Evolutionary conservation across 768 basidiomycete species (phyloP).

Genomic region (Lactarius tabidus): DNA sequence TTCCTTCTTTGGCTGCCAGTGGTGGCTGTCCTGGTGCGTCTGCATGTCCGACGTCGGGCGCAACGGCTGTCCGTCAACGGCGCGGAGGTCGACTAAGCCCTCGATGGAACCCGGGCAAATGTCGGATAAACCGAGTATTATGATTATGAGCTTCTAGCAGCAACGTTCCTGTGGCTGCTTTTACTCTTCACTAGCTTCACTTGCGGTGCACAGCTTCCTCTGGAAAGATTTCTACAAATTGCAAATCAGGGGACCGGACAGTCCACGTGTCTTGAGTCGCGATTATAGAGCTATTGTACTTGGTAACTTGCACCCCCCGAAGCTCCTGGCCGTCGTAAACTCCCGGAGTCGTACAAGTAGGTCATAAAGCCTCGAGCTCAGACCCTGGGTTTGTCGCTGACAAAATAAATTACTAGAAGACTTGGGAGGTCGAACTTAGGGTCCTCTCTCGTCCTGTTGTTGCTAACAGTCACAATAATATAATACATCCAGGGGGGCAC

Average conservation of each 20-base stretch:
- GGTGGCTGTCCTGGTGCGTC: neutral
- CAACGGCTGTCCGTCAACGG: neutral
- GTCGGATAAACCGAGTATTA: neutral
- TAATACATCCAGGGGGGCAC: neutral
- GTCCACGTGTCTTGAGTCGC: neutral
- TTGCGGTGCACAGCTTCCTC: neutral
- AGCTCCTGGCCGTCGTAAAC: neutral
- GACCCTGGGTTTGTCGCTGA: neutral
- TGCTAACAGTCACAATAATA: neutral
- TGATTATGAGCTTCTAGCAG: neutral
- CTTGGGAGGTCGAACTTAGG: neutral
- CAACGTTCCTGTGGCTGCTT: neutral
- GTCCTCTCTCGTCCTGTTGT: neutral
- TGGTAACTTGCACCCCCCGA: neutral
- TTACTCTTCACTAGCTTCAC: neutral
- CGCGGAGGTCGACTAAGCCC: neutral
- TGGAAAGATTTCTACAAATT: neutral
- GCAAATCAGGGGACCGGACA: neutral
- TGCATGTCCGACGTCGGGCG: neutral
- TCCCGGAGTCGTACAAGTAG: neutral
- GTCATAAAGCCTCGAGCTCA: neutral
- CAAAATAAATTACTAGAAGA: neutral
- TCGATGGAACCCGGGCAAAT: neutral
- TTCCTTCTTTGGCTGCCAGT: neutral
- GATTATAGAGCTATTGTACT: neutral